Evolutionary conservation across 495 filamentous ascomycete genomes (phyloP).

Genomic region (Penicillium soppii): DNA sequence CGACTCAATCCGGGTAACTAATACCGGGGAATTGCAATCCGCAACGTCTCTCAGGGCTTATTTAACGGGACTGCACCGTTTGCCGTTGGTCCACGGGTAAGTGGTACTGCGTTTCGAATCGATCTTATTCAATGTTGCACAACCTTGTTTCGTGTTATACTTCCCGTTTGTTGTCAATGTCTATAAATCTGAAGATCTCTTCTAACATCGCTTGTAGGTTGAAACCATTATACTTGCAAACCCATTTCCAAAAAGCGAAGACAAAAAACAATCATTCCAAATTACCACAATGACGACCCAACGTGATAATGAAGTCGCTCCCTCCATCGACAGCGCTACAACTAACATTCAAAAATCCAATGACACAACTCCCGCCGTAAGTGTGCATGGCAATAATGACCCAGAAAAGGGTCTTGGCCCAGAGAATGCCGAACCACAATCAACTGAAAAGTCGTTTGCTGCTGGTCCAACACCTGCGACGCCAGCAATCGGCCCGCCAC

Average conservation of each 20-base stretch:
- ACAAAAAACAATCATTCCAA: not conserved
- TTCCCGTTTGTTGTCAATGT: not conserved
- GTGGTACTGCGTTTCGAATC: conserved; percentile 1
- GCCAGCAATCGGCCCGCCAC: conserved; percentile 42
- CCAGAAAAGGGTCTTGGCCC: conserved; percentile 21
- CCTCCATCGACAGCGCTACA: conserved; percentile 10
- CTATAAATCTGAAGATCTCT: not conserved
- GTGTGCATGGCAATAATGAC: conserved; percentile 17
- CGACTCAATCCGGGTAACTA: not conserved
- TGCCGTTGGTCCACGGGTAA: no score
- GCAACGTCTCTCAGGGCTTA: not conserved
- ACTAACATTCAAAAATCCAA: conserved; percentile 12
- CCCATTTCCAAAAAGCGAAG: no score
- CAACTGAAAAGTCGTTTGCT: conserved; percentile 19
- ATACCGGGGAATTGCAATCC: not conserved
- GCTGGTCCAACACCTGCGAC: conserved; percentile 29
- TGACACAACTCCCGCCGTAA: conserved; percentile 15
- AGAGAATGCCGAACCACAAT: not conserved
- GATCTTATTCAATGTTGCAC: not conserved
- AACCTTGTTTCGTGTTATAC: conserved; percentile 1
- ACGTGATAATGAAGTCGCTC: not conserved
- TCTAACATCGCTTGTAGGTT: not conserved
- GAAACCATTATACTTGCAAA: no score
- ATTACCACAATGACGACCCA: conserved; percentile 23
- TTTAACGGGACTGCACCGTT: no score